These are phyloP conservation scores for Gnomoniopsis sp. DNA, from an alignment of 2,329 filamentous ascomycete genomes.

Conservation along the genomic window DNA sequence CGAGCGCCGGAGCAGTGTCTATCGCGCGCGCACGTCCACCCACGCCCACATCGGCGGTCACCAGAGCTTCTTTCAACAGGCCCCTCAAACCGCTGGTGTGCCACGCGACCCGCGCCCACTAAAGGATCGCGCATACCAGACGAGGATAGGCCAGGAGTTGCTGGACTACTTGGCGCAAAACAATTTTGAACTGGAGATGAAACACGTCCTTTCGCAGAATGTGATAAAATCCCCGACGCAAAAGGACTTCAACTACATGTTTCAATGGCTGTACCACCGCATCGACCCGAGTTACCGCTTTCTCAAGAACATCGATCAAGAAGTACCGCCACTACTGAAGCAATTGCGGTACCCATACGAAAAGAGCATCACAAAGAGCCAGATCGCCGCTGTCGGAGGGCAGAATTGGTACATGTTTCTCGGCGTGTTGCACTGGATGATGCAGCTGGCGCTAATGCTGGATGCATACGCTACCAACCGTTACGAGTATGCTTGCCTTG, in stretches of 20 bases:
- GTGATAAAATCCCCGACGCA: constrained; percentile 92
- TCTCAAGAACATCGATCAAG: constrained; percentile 90
- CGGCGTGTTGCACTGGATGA: constrained; percentile 96
- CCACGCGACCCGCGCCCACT: constrained; percentile 84
- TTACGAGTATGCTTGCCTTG: constrained; percentile 87
- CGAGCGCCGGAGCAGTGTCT: constrained; percentile 78
- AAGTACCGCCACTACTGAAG: constrained; percentile 88
- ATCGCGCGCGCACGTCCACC: constrained; percentile 66
- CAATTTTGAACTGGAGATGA: constrained; percentile 98
- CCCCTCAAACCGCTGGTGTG: constrained; percentile 74
- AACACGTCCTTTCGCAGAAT: constrained; percentile 86
- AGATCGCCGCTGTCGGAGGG: constrained; percentile 89
- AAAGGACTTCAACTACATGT: constrained; percentile 97
- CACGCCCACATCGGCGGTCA: constrained; percentile 64
- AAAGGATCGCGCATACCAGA: constrained; percentile 75
- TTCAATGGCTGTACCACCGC: constrained; percentile 94
- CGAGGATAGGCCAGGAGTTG: constrained; percentile 81
- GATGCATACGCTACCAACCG: constrained; percentile 74
- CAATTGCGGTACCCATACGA: constrained; percentile 94
- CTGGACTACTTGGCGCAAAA: constrained; percentile 88
- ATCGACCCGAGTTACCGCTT: constrained; percentile 94
- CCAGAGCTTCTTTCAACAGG: constrained; percentile 93
- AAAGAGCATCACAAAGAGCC: constrained; percentile 92
- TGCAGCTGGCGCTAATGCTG: constrained; percentile 94
- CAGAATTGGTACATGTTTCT: constrained; percentile 97